Percentiles rank a stretch among this genome's conserved stretches.
These are phyloP conservation scores for Ashbya aceris DNA, from an alignment of 1,139 yeast genomes.

Conservation along the genomic window DNA sequence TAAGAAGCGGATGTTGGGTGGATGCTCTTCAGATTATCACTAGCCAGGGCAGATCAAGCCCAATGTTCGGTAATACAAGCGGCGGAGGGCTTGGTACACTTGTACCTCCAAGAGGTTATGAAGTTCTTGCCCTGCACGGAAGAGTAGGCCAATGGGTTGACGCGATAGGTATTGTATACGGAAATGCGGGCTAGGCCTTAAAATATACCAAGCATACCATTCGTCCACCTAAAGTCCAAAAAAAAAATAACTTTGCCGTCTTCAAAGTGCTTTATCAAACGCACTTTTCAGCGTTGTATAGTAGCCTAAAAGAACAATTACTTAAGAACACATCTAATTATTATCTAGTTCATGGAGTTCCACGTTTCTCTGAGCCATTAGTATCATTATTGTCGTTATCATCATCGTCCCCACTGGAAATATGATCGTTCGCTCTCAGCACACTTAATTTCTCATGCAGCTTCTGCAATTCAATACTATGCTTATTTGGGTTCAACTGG, in stretches of 20 bases:
- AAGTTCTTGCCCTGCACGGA: constrained; percentile 62
- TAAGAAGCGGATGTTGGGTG: constrained; percentile 80
- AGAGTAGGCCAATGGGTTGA: constrained; percentile 60
- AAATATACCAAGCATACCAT: not conserved
- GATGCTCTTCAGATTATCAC: constrained; percentile 72
- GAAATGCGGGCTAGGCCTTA: constrained; percentile 5
- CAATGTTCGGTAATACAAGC: constrained; percentile 47
- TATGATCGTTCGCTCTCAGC: constrained; percentile 11
- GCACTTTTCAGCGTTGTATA: too few species aligned
- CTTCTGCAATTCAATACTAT: constrained; percentile 25
- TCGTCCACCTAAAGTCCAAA: too few species aligned
- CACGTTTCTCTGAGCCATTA: not conserved
- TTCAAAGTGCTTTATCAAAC: not conserved
- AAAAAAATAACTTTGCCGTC: not conserved
- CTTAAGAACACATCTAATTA: not conserved
- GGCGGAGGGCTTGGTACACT: constrained; percentile 64
- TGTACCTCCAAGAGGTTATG: constrained; percentile 49
- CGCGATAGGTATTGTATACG: constrained; percentile 48
- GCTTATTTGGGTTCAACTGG: not conserved
- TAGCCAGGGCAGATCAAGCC: constrained; percentile 44
- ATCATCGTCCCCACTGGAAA: not conserved
- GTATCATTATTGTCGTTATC: not conserved
- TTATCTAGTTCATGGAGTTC: too few species aligned
- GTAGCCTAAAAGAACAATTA: too few species aligned
- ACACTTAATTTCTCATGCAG: constrained; percentile 27